Evolutionary conservation across 805 yeast genomes (phyloP).

Genomic region (Ogataea ramenticola): DNA sequence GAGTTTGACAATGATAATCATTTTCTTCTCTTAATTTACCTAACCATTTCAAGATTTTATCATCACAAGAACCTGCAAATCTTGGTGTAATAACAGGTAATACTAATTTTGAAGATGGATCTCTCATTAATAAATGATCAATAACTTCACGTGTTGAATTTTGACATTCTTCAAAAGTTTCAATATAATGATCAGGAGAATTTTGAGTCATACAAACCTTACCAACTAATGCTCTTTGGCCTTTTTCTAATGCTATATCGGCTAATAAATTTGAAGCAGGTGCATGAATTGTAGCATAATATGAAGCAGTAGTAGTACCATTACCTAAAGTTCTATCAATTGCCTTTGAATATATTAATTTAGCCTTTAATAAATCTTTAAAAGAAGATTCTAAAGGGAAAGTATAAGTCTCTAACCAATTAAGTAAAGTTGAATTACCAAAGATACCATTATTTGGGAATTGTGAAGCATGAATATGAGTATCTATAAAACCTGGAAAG

Average conservation of each 20-base stretch:
- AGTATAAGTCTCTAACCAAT: slow-evolving; percentile 81
- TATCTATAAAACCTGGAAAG: slow-evolving; percentile 70
- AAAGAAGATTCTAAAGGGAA: slow-evolving; percentile 75
- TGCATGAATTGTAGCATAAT: slow-evolving; percentile 76
- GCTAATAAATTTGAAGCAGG: slow-evolving; percentile 68
- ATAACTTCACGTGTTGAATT: slow-evolving; percentile 44
- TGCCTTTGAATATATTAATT: slow-evolving; percentile 53
- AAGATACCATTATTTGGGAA: slow-evolving; percentile 73
- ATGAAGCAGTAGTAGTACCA: slow-evolving; percentile 87
- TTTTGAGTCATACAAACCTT: slow-evolving; percentile 87
- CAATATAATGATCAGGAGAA: slow-evolving; percentile 65
- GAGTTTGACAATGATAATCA: slow-evolving; percentile 71
- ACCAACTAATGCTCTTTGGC: slow-evolving; percentile 83
- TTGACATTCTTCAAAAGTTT: slow-evolving; percentile 43
- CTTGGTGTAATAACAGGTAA: slow-evolving; percentile 80
- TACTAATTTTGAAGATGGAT: slow-evolving; percentile 42
- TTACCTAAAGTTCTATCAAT: slow-evolving; percentile 54
- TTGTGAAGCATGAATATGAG: slow-evolving; percentile 75
- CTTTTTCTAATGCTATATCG: slow-evolving; percentile 48
- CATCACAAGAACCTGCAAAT: slow-evolving; percentile 80
- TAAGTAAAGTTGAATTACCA: slow-evolving; percentile 69
- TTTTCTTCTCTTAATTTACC: slow-evolving; percentile 42
- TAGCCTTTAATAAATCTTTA: slow-evolving; percentile 42
- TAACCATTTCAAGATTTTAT: slow-evolving; percentile 50
- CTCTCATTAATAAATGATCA: slow-evolving; percentile 41